phyloP scores from a whole-genome alignment of 495 filamentous ascomycete species.

The Talaromyces nanjingensis region DNA sequence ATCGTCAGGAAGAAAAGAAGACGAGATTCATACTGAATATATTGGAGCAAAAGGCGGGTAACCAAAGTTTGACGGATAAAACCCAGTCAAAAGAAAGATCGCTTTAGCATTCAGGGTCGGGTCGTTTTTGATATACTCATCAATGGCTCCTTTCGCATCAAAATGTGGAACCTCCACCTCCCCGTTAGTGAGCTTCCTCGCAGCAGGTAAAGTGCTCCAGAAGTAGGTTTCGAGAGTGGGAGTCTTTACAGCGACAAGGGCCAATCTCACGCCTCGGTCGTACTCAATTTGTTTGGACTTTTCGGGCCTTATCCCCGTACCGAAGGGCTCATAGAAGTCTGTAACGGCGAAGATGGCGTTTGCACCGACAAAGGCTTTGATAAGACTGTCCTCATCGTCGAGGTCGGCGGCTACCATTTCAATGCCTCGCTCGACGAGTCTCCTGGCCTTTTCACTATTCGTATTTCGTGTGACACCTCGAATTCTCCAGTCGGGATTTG shows the following conservation, averaged over 20 bases:
- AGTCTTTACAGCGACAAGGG: constrained; percentile 37
- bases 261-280: constrained; percentile 37
- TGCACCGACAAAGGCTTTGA: constrained; percentile 36
- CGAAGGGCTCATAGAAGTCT: constrained; percentile 32
- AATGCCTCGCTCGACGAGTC: constrained; percentile 32
- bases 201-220: constrained; percentile 25
- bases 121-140: constrained; percentile 17
- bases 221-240: constrained; percentile 35
- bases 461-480: constrained; percentile 31
- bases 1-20: background rate
- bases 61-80: constrained; percentile 13
- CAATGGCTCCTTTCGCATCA: constrained; percentile 20
- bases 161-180: constrained; percentile 25
- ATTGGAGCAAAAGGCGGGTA: constrained; percentile 3
- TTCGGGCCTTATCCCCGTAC: constrained; percentile 14
- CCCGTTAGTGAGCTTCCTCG: constrained; percentile 22
- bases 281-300: constrained; percentile 35
- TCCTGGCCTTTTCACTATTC: constrained; percentile 23
- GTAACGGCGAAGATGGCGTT: constrained; percentile 42
- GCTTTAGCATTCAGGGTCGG: constrained; percentile 20
- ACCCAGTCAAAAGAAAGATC: constrained; percentile 20
- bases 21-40: background rate
- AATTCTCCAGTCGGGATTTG: constrained; percentile 25
- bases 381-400: constrained; percentile 30
- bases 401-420: constrained; percentile 42